A percentile compares a stretch with the other conserved stretches of the same genome.
These are phyloP conservation scores for Nemania sp. DNA, from an alignment of 2,329 filamentous ascomycete species.

Conservation along the genomic window DNA sequence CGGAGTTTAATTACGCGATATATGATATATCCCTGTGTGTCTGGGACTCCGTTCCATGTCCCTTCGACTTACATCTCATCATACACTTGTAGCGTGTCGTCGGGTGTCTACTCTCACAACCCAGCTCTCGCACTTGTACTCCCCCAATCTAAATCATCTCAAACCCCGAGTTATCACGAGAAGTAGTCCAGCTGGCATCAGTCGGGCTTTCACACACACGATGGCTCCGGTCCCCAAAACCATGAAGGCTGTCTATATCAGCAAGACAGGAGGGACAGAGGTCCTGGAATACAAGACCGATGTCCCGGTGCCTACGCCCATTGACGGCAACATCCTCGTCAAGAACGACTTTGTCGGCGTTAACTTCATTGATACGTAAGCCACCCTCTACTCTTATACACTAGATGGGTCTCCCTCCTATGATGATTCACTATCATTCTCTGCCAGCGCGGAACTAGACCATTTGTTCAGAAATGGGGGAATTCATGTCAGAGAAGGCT, in stretches of 20 bases:
- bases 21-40: background rate
- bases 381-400: conserved; percentile 10
- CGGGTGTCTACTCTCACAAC: conserved; percentile 36
- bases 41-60: conserved; percentile 32
- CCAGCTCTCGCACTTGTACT: conserved; percentile 23
- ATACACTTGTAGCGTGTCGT: conserved; percentile 34
- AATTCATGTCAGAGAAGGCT: background rate
- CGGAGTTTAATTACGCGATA: background rate
- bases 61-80: conserved; percentile 37
- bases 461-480: background rate
- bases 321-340: conserved; percentile 80
- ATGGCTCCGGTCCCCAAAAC: conserved; percentile 66
- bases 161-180: conserved; percentile 3
- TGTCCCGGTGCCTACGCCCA: conserved; percentile 75
- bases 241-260: conserved; percentile 80
- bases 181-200: background rate
- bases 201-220: conserved; percentile 25
- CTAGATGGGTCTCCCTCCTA: background rate
- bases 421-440: background rate
- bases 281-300: conserved; percentile 78
- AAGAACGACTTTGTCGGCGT: conserved; percentile 84
- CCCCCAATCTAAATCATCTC: background rate
- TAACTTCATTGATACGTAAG: conserved; percentile 86
- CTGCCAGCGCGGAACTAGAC: background rate
- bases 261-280: conserved; percentile 77